Evolutionary conservation across 331 rosid genomes (phyloP), one percentile per base, ranked within the genome.

Genomic region (Quercus phellos): DNA sequence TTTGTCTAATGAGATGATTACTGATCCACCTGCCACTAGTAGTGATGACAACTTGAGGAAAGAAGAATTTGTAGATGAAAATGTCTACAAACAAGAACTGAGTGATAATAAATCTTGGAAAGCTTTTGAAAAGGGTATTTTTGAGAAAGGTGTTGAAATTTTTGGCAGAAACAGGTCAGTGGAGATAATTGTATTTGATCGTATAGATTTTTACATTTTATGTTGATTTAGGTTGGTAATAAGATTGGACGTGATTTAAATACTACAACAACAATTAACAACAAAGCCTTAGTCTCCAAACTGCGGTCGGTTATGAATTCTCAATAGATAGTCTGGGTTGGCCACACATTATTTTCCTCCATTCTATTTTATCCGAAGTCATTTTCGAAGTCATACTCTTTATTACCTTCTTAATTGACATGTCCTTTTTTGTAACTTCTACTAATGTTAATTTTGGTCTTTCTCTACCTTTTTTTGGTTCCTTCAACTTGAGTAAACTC

Each of bases 151-250:
- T 58, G 60, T 87, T 79, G 93, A 91, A 83, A 93, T 95, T 76
- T 95, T 95, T 89, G 98, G 98, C 74, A 87, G 90, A 83, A 90
- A 91, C 90, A 93, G 99, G 98, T 95, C 70, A 83, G 93, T 90
- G 81, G 67, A 71, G 43, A 34, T 43, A 29, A 17, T 50, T 50
- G 70, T 75, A 70, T 81, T 77, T 14, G 71, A 38, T 71, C 29
- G 43, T 75, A 50, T 72, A 68, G 59, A 51, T 66, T 70, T 69
- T 79, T 61, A 14, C 66, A 46, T 80, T 24, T 21, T 74, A 61
- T 61, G 43, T 73, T 30, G 64, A 46, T 59, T n/a, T 43, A 60
- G 69, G 51, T 73, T 76, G 53, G 29, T 72, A 19, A 21, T 19
- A 55, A 35, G 19, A 17, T 13, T 55, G 54, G 58, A 81, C 58